These are phyloP conservation scores for Fusarium coicis DNA, from an alignment of 2,329 filamentous ascomycete genomes.

Conservation along the genomic window DNA sequence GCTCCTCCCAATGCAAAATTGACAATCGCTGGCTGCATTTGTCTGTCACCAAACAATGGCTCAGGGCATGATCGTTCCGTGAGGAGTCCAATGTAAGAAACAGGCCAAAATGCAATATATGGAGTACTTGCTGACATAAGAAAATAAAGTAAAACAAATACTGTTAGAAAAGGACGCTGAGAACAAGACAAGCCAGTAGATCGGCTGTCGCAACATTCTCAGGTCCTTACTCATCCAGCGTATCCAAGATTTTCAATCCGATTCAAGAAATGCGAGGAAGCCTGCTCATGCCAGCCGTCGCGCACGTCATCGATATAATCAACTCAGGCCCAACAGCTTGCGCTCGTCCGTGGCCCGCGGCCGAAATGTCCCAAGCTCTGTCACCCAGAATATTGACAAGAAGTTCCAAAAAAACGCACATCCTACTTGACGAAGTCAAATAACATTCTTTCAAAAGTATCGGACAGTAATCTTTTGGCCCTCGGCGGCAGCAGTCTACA, in stretches of 20 bases:
- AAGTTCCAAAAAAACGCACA: constrained; percentile 50
- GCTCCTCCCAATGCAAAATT: constrained; percentile 35
- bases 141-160: constrained; percentile 26
- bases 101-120: constrained; percentile 33
- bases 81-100: constrained; percentile 24
- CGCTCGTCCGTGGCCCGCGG: constrained; percentile 34
- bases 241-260: constrained; percentile 38
- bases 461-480: constrained; percentile 57
- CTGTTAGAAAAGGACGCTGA: constrained; percentile 28
- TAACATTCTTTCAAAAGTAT: constrained; percentile 51
- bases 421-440: constrained; percentile 24
- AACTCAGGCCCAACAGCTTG: constrained; percentile 25
- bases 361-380: constrained; percentile 37
- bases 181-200: constrained; percentile 32
- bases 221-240: constrained; percentile 29
- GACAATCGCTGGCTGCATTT: constrained; percentile 30
- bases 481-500: constrained; percentile 56
- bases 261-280: constrained; percentile 35
- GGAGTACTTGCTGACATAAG: constrained; percentile 37
- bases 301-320: constrained; percentile 10
- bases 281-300: constrained; percentile 18
- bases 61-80: constrained; percentile 10
- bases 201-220: constrained; percentile 29
- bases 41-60: constrained; percentile 25
- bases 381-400: constrained; percentile 49